phyloP scores from a whole-genome alignment of 2,329 filamentous ascomycete species.

The Nothophoma quercina region DNA sequence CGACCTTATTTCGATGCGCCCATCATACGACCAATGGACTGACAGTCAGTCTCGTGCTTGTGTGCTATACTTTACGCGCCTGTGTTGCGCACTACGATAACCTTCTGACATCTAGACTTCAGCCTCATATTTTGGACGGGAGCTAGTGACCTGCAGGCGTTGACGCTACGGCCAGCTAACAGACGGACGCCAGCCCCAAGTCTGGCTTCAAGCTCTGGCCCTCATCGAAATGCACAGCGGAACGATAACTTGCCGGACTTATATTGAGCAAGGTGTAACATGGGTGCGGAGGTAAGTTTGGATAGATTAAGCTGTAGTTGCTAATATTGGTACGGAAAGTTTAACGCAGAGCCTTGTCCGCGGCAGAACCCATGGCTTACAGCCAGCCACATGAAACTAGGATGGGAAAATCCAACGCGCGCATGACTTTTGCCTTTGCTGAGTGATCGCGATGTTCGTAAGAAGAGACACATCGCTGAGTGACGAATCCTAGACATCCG shows the following conservation, averaged over 20 bases:
- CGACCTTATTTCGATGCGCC: not conserved
- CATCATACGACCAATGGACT: not conserved
- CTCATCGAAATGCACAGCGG: not conserved
- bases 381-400: constrained; percentile 16
- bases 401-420: not conserved
- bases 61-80: not conserved
- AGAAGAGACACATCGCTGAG: constrained; percentile 1
- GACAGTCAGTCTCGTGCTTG: not conserved
- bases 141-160: constrained; percentile 26
- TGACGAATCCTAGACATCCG: not conserved
- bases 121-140: constrained; percentile 14
- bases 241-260: not conserved
- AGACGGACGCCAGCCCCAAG: constrained; percentile 8
- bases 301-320: not conserved
- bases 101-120: constrained; percentile 17
- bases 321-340: constrained; percentile 5
- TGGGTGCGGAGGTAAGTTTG: not conserved
- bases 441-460: not conserved
- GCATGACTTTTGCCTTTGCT: constrained; percentile 7
- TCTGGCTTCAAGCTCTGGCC: not conserved
- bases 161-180: constrained; percentile 17
- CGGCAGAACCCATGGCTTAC: constrained; percentile 3
- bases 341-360: not conserved
- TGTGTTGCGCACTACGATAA: constrained; percentile 2
- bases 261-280: not conserved